Evolutionary conservation across 805 yeast genomes (phyloP), one percentile per base, ranked within the genome.

Genomic region (Komagataella populi): DNA sequence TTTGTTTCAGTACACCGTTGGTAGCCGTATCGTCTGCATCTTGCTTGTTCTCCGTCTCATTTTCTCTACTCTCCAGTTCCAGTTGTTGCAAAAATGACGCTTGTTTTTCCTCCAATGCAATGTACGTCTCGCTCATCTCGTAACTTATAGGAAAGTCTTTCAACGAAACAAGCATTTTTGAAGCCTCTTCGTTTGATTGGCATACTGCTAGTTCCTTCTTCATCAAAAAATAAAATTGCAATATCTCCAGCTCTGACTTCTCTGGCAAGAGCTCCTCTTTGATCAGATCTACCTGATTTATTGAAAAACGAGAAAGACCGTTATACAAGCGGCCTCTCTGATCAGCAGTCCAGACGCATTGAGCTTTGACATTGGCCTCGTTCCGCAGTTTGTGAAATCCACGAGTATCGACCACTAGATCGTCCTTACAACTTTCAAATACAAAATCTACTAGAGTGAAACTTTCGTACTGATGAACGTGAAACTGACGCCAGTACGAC

Each of bases 91-190:
- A 12, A 5, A 17, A 17, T 7, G 23, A 14, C 43, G 53, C 52
- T 24, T 55, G 56, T 20, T 20, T n/a, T 39, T 75, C 74, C 53
- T 77, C 83, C 53, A 71, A 56, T 3, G 59, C 55, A 1, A 71
- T 55, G 49, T 65, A 69, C 10, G 56, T 53, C 6, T 68, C 69
- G 49, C 71, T 70, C 61, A 77, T 64, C 54, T 78, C 83, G 50
- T 64, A 57, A 1, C 79, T 76, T 6, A 66, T 66, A 1, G 82
- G 81, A 3, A 77, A 55, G 3, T 72, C 71, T 10, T 60, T 55
- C 57, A 75, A 74, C 23, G 56, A 54, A 6, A 65, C 46, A 39
- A 69, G 55, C 12, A 50, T 30, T 12, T 16, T 18, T 14, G 47
- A 45, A 17, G 47, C 18, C 7, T 45, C 47, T 45, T 20, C 47